These are phyloP conservation scores for Aspergillus intermedius DNA, from an alignment of 2,329 filamentous ascomycete species.

Conservation along the genomic window DNA sequence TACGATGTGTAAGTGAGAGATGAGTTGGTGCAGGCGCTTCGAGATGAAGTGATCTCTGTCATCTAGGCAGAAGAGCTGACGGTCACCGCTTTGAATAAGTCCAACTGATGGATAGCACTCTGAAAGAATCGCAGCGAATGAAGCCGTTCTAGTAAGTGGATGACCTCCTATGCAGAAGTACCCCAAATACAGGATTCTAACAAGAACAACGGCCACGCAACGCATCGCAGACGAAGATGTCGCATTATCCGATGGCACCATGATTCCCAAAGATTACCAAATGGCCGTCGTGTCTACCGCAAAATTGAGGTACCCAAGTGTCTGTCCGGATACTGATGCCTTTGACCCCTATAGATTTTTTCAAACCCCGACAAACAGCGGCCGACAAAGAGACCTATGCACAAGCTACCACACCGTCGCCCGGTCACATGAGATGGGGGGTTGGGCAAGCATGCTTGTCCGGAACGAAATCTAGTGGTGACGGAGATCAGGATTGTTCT, in stretches of 20 bases:
- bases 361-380: constrained; percentile 1
- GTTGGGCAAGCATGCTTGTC: constrained; percentile 29
- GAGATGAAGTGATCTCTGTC: too few species aligned
- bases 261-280: constrained; percentile 1
- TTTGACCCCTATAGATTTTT: constrained; percentile 10
- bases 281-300: constrained; percentile 1
- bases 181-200: neutral
- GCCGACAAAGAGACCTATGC: constrained; percentile 4
- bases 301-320: constrained; percentile 4
- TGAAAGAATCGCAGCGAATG: too few species aligned
- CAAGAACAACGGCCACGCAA: neutral
- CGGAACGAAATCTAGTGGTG: constrained; percentile 49
- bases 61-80: too few species aligned
- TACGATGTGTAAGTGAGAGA: constrained; percentile 9
- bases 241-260: constrained; percentile 7
- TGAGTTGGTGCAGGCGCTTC: too few species aligned
- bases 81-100: too few species aligned
- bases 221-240: constrained; percentile 1
- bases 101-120: too few species aligned
- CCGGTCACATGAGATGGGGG: constrained; percentile 21
- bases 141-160: too few species aligned
- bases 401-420: constrained; percentile 13
- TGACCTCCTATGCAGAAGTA: too few species aligned
- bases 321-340: constrained; percentile 1
- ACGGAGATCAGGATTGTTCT: constrained; percentile 33